A percentile compares a stretch with the other conserved stretches of the same genome.
These are phyloP conservation scores for Alternaria burnsii DNA, from an alignment of 2,329 filamentous ascomycete species.

Conservation along the genomic window DNA sequence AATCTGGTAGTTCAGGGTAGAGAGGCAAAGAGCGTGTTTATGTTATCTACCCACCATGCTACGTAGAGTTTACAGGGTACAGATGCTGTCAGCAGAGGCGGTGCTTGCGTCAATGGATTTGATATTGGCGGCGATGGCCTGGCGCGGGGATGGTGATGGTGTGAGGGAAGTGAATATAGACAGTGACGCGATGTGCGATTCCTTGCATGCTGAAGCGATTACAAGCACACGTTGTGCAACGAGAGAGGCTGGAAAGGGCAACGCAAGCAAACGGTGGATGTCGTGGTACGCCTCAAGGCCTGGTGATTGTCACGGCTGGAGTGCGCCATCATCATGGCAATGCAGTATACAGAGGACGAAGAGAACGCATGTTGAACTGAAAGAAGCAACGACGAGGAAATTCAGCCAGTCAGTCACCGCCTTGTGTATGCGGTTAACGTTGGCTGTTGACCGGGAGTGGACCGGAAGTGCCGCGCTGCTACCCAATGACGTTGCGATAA, in stretches of 20 bases:
- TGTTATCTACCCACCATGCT: slow-evolving; percentile 51
- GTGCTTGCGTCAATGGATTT: slow-evolving; percentile 47
- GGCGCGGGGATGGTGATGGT: slow-evolving; percentile 29
- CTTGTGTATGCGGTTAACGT: slow-evolving; percentile 29
- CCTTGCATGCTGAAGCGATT: slow-evolving; percentile 49
- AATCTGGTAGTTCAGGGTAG: slow-evolving; percentile 13
- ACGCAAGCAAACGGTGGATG: slow-evolving; percentile 35
- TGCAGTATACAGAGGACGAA: slow-evolving; percentile 25
- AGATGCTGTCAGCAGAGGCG: slow-evolving; percentile 33
- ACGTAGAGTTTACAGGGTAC: slow-evolving; percentile 37
- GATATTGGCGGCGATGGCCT: slow-evolving; percentile 38
- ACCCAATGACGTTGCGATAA: slow-evolving; percentile 25
- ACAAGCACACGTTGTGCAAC: slow-evolving; percentile 45
- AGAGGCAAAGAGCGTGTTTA: slow-evolving; percentile 19
- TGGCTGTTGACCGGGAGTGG: slow-evolving; percentile 26
- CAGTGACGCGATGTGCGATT: slow-evolving; percentile 43
- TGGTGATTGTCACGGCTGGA: slow-evolving; percentile 5
- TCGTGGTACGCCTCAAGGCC: slow-evolving; percentile 16
- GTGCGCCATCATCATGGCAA: slow-evolving; percentile 35
- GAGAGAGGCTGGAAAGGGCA: slow-evolving; percentile 38
- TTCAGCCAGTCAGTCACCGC: slow-evolving; percentile 42
- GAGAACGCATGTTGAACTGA: slow-evolving; percentile 12
- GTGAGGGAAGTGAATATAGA: slow-evolving; percentile 32
- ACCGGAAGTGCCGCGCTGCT: slow-evolving; percentile 21
- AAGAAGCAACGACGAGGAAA: slow-evolving; percentile 23